These are phyloP conservation scores for Clonostachys rosea DNA, from an alignment of 2,329 filamentous ascomycete species.

Conservation along the genomic window DNA sequence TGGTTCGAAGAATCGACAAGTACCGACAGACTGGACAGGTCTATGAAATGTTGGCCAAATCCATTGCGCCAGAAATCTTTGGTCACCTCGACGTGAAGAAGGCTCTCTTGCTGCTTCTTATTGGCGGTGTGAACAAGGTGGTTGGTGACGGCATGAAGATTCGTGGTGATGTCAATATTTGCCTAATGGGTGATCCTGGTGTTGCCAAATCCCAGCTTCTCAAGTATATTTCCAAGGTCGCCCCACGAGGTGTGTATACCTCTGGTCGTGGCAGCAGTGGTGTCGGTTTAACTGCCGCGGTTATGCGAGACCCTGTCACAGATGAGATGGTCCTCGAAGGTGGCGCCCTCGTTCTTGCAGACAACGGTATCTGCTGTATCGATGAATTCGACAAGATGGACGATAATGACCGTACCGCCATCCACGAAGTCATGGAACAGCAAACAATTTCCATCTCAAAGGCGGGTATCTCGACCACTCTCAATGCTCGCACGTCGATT, in stretches of 20 bases:
- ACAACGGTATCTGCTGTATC: slow-evolving; percentile 83
- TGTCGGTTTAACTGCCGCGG: slow-evolving; percentile 76
- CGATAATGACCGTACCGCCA: slow-evolving; percentile 75
- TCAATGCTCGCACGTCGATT: slow-evolving; percentile 94
- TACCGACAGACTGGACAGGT: slow-evolving; percentile 83
- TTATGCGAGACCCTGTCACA: slow-evolving; percentile 79
- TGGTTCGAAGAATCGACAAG: slow-evolving; percentile 80
- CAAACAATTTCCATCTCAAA: slow-evolving; percentile 85
- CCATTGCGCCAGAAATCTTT: slow-evolving; percentile 95
- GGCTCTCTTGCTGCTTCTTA: slow-evolving; percentile 87
- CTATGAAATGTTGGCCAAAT: slow-evolving; percentile 92
- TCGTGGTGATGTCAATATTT: slow-evolving; percentile 97
- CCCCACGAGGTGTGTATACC: slow-evolving; percentile 84
- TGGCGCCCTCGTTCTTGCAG: slow-evolving; percentile 72
- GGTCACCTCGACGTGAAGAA: slow-evolving; percentile 98
- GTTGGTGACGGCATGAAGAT: slow-evolving; percentile 99
- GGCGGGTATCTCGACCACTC: slow-evolving; percentile 65
- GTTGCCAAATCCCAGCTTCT: slow-evolving; percentile 98
- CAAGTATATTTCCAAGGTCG: slow-evolving; percentile 98
- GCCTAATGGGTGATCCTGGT: slow-evolving; percentile 98
- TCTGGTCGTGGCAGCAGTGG: slow-evolving; percentile 77
- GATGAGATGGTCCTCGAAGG: slow-evolving; percentile 83
- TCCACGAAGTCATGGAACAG: slow-evolving; percentile 87
- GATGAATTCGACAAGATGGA: slow-evolving; percentile 91
- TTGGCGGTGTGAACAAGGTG: slow-evolving; percentile 92